These are phyloP conservation scores for Lumnitzera racemosa DNA, from an alignment of 345 rosid genomes.

Conservation along the genomic window DNA sequence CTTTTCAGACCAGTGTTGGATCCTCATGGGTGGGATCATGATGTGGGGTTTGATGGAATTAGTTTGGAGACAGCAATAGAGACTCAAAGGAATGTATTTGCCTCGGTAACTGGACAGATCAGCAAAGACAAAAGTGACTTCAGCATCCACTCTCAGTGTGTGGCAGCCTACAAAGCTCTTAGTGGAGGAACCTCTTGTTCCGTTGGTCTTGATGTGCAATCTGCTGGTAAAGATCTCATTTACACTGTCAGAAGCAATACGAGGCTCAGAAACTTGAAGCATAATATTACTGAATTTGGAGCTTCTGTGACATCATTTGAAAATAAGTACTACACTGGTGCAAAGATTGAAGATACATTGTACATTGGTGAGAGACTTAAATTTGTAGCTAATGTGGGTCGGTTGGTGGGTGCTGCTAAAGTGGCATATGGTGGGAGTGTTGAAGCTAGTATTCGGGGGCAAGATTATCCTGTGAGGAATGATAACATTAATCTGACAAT, in stretches of 20 bases:
- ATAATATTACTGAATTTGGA: slow-evolving; percentile 57
- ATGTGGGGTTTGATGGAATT: slow-evolving; percentile 86
- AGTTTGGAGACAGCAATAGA: slow-evolving; percentile 65
- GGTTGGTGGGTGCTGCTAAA: slow-evolving; percentile 52
- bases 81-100: slow-evolving; percentile 34
- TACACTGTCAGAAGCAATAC: slow-evolving; percentile 50
- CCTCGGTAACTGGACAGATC: slow-evolving; percentile 62
- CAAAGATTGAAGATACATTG: slow-evolving; percentile 72
- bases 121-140: slow-evolving; percentile 75
- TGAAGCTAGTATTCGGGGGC: slow-evolving; percentile 69
- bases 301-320: slow-evolving; percentile 55
- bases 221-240: slow-evolving; percentile 66
- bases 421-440: slow-evolving; percentile 67
- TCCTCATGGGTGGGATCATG: slow-evolving; percentile 95
- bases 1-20: slow-evolving; percentile 78
- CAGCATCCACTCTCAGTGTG: slow-evolving; percentile 68
- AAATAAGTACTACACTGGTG: slow-evolving; percentile 54
- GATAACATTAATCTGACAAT: slow-evolving; percentile 46
- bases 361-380: slow-evolving; percentile 66
- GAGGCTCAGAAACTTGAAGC: slow-evolving; percentile 52
- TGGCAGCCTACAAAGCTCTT: slow-evolving; percentile 45
- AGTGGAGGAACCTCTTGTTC: slow-evolving; percentile 39
- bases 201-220: slow-evolving; percentile 67
- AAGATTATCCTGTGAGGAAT: slow-evolving; percentile 67
- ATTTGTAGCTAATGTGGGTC: slow-evolving; percentile 56